Percentiles rank a stretch among this genome's conserved stretches.
Evolutionary conservation across 2,329 filamentous ascomycete genomes (phyloP).

Genomic region (Dryadomyces quercivorus): DNA sequence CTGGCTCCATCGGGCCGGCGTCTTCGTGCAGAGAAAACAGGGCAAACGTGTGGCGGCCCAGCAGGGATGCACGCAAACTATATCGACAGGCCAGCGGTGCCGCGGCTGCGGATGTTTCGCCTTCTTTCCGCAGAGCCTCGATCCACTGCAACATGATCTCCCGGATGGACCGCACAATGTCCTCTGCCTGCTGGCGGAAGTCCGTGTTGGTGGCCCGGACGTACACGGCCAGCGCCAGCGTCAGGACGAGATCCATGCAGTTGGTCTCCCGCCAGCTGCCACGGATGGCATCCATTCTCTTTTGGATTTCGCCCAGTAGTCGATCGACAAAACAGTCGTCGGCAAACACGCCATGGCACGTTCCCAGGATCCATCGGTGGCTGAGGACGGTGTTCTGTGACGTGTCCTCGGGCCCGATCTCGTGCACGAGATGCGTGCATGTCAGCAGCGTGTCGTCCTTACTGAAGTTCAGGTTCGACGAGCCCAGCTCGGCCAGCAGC

Average conservation of each 20-base stretch:
- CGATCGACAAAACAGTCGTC: slow-evolving; percentile 36
- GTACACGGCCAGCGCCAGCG: slow-evolving; percentile 30
- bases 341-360: slow-evolving; percentile 34
- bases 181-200: slow-evolving; percentile 10
- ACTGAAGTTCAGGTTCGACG: slow-evolving; percentile 47
- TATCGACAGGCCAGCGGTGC: slow-evolving; percentile 23
- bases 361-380: slow-evolving; percentile 21
- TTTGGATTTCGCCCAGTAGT: slow-evolving; percentile 33
- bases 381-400: neutral
- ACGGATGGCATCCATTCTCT: slow-evolving; percentile 29
- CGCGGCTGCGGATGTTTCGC: slow-evolving; percentile 13
- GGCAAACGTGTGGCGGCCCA: slow-evolving; percentile 34
- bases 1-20: neutral
- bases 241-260: slow-evolving; percentile 46
- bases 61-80: slow-evolving; percentile 40
- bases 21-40: slow-evolving; percentile 1
- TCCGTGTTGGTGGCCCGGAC: slow-evolving; percentile 10
- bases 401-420: slow-evolving; percentile 35
- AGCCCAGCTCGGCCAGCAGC: slow-evolving; percentile 33
- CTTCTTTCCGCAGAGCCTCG: slow-evolving; percentile 29
- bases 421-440: slow-evolving; percentile 36
- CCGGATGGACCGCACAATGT: slow-evolving; percentile 29
- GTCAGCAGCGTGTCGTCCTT: slow-evolving; percentile 35
- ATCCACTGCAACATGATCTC: slow-evolving; percentile 37
- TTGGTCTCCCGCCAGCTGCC: slow-evolving; percentile 47